These are phyloP conservation scores for Fusarium euwallaceae DNA, from an alignment of 2,329 filamentous ascomycete species.

Conservation along the genomic window DNA sequence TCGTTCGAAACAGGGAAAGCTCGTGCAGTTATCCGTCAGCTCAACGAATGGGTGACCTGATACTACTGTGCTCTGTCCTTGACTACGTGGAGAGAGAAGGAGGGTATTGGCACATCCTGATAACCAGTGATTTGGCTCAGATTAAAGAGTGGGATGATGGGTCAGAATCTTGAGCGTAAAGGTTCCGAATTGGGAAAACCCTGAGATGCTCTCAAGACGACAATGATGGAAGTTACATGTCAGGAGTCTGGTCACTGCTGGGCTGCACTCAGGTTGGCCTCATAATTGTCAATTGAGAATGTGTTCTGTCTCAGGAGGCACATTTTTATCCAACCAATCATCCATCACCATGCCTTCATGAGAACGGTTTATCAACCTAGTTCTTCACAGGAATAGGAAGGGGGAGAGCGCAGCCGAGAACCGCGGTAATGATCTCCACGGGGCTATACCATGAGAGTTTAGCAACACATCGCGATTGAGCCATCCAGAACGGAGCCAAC, in stretches of 20 bases:
- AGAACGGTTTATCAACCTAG: no score
- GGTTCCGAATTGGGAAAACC: no score
- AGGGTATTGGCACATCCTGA: background rate
- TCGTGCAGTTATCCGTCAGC: fast-evolving
- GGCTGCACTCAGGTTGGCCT: background rate
- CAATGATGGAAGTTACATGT: background rate
- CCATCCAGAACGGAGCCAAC: no score
- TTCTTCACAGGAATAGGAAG: no score
- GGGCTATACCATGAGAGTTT: no score
- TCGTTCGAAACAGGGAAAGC: background rate
- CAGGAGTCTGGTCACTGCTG: no score
- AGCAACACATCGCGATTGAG: no score
- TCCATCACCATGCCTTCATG: no score
- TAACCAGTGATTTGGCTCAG: background rate
- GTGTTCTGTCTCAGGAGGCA: background rate
- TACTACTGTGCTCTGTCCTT: background rate
- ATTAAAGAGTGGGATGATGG: background rate
- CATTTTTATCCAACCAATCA: background rate
- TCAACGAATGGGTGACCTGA: background rate
- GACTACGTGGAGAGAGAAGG: background rate
- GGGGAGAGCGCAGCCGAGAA: no score
- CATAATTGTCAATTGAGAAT: conserved; percentile 1
- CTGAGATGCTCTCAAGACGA: background rate
- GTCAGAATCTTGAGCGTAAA: no score
- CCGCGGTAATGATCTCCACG: no score